Conservation (phyloP, 1,284 basidiomycete species). For the Cutaneotrichosporon sp. region DNA sequence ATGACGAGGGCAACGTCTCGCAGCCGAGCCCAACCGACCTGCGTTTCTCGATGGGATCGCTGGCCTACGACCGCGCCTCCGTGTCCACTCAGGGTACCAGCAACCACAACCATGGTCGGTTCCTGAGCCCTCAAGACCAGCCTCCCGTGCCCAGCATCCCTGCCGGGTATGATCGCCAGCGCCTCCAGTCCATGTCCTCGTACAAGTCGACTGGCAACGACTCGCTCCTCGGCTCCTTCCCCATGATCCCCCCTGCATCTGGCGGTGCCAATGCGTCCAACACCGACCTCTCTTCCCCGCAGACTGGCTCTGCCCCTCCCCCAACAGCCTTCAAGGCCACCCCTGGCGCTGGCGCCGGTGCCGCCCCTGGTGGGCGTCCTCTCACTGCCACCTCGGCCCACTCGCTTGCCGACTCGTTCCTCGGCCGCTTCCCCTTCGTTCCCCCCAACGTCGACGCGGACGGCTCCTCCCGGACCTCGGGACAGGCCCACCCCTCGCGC, state of each 20-base stretch:
- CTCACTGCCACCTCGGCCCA: slow-evolving; percentile 30
- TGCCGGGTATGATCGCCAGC: slow-evolving; percentile 15
- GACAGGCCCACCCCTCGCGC: slow-evolving; percentile 13
- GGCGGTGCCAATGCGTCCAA: neutral
- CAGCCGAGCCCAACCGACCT: slow-evolving; percentile 38
- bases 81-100: slow-evolving; percentile 44
- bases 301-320: slow-evolving; percentile 5
- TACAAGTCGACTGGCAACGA: slow-evolving; percentile 41
- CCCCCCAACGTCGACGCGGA: slow-evolving; percentile 38
- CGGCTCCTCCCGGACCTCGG: neutral
- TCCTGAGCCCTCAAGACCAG: slow-evolving; percentile 10
- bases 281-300: slow-evolving; percentile 1
- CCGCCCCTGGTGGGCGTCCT: slow-evolving; percentile 15
- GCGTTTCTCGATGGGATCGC: slow-evolving; percentile 52
- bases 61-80: slow-evolving; percentile 43
- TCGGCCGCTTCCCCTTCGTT: slow-evolving; percentile 49
- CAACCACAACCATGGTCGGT: slow-evolving; percentile 11
- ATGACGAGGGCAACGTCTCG: slow-evolving; percentile 26
- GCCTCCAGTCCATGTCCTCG: slow-evolving; percentile 32
- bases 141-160: slow-evolving; percentile 18
- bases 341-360: slow-evolving; percentile 6
- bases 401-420: slow-evolving; percentile 46
- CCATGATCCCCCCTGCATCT: slow-evolving; percentile 45
- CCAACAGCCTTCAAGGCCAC: slow-evolving; percentile 8
- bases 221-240: slow-evolving; percentile 46